Evolutionary conservation across 129 eudicot species (phyloP), one percentile per base, ranked within the genome.

Genomic region (Gnaphalium uliginosum): DNA sequence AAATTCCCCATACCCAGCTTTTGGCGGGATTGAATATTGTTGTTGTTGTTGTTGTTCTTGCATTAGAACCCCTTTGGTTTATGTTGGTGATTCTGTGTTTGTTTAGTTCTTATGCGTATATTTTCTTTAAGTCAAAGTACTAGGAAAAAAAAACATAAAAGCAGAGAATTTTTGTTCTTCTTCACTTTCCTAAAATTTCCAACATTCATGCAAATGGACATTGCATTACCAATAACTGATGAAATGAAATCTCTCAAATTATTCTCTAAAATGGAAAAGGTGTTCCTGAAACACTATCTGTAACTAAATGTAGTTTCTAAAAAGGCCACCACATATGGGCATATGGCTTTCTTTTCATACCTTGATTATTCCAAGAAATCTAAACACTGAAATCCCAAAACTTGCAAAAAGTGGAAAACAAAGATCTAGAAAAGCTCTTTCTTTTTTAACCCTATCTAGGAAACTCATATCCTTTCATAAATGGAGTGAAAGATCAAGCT

Each of bases 401-500:
- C 83, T 75, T 80, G 74, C 79, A 53, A 73, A 80, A 79, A 66
- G 68, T 32, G 75, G 58, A 59, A 80, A 48, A 32, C 71, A 69
- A 71, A 74, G 69, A 79, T 65, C 83, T 72, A 65, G 11, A 35
- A 79, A 78, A 79, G 83, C 71, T 73, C 59, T 63, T 66, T 29
- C 74, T 57, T 66, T 73, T 79, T 72, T 35, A 54, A 18, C 57
- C 78, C 82, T 78, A 71, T 62, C 70, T 78, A 78, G 81, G 76
- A 78, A 79, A 71, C 77, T 53, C 53, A 78, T 11, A 78, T 30
- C 71, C 59, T 27, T 63, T 65, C 73, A 79, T 74, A 80, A 80
- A 67, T 80, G 83, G 51, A 80, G 83, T 80, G 83, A 80, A 80
- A 80, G 83, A 67, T 80, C 83, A 17, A 80, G 75, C 79, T 80